phyloP scores from a whole-genome alignment of 2,329 filamentous ascomycete species.

The Xylariaceae sp. region DNA sequence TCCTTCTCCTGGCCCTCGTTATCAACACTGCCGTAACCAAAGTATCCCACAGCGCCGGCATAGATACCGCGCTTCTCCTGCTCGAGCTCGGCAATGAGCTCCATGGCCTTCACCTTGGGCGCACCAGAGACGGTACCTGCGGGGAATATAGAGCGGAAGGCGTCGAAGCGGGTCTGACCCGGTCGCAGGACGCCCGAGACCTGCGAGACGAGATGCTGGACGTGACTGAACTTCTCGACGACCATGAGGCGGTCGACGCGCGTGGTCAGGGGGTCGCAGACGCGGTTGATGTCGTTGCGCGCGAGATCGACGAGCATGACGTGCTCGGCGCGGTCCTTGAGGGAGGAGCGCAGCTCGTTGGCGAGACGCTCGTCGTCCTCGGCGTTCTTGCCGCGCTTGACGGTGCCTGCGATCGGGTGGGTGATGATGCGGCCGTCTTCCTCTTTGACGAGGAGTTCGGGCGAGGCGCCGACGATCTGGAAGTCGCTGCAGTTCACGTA shows the following conservation, averaged over 20 bases:
- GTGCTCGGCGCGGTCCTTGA: slow-evolving; percentile 92
- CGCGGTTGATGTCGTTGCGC: slow-evolving; percentile 92
- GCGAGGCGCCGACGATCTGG: slow-evolving; percentile 90
- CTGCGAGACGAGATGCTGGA: slow-evolving; percentile 94
- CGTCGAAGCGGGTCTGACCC: slow-evolving; percentile 86
- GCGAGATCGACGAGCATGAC: slow-evolving; percentile 97
- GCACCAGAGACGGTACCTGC: slow-evolving; percentile 93
- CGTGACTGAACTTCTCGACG: slow-evolving; percentile 90
- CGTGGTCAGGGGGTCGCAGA: slow-evolving; percentile 85
- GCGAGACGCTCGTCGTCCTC: slow-evolving; percentile 80
- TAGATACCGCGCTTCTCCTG: slow-evolving; percentile 92
- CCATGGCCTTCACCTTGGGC: slow-evolving; percentile 95
- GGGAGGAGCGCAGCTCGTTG: slow-evolving; percentile 65
- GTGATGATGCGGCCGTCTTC: slow-evolving; percentile 85
- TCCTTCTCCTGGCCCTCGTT: slow-evolving; percentile 58
- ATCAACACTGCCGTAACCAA: slow-evolving; percentile 75
- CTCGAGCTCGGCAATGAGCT: slow-evolving; percentile 92
- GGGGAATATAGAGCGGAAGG: slow-evolving; percentile 93
- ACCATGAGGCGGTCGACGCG: slow-evolving; percentile 93
- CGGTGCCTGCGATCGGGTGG: slow-evolving; percentile 94
- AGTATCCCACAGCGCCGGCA: slow-evolving; percentile 93
- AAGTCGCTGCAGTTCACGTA: slow-evolving; percentile 89
- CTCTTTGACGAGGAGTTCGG: slow-evolving; percentile 89
- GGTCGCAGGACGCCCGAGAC: slow-evolving; percentile 83
- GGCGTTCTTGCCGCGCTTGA: slow-evolving; percentile 74